Conservation (phyloP, 2,329 filamentous ascomycete species). For the Fusarium denticulatum region DNA sequence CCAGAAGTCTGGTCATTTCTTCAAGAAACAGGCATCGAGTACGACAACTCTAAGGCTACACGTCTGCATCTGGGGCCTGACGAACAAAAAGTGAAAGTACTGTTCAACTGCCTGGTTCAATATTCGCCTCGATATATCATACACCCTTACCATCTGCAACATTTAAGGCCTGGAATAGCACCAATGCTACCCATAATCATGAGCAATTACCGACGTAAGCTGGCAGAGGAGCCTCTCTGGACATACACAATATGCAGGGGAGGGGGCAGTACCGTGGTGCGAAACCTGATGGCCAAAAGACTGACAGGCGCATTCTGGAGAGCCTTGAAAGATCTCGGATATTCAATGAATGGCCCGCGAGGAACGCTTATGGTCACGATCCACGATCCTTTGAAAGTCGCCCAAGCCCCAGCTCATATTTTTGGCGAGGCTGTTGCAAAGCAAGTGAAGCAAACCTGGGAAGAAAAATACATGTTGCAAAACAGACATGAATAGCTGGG, state of each 20-base stretch:
- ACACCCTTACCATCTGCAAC: constrained; percentile 47
- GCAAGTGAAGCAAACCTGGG: constrained; percentile 30
- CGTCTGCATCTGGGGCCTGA: constrained; percentile 19
- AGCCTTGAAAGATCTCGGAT: constrained; percentile 43
- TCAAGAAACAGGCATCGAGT: constrained; percentile 39
- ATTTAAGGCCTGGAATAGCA: constrained; percentile 48
- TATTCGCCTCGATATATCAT: constrained; percentile 47
- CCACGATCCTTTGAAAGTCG: constrained; percentile 25
- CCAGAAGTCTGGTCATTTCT: constrained; percentile 44
- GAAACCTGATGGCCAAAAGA: constrained; percentile 37
- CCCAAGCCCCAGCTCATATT: constrained; percentile 32
- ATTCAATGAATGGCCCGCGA: constrained; percentile 24
- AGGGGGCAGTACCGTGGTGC: constrained; percentile 39
- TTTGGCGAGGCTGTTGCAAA: constrained; percentile 37
- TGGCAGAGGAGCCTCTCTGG: constrained; percentile 47
- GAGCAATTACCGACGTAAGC: constrained; percentile 42
- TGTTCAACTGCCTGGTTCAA: constrained; percentile 39
- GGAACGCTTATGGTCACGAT: constrained; percentile 36
- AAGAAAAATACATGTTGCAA: constrained; percentile 9
- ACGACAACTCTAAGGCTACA: constrained; percentile 35
- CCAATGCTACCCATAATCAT: constrained; percentile 43
- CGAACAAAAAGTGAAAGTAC: constrained; percentile 9
- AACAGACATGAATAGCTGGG: neutral
- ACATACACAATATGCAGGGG: constrained; percentile 36
- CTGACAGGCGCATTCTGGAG: constrained; percentile 43